A percentile compares a stretch with the other conserved stretches of the same genome.
Evolutionary conservation across 208 protist genomes (phyloP).

Genomic region (Crithidia bombi): DNA sequence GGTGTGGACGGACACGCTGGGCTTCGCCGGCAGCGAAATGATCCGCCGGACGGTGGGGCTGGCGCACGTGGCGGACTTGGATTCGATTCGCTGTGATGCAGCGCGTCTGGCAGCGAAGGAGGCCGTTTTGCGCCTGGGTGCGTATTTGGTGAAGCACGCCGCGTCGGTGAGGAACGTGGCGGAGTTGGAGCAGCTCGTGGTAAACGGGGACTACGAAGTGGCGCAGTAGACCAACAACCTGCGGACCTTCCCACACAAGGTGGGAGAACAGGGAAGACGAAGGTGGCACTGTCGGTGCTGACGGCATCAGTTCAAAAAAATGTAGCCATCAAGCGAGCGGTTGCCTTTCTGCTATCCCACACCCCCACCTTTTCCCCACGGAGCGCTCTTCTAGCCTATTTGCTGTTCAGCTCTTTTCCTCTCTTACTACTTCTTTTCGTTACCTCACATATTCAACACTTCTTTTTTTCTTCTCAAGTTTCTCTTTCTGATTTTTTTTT

Average conservation of each 20-base stretch:
- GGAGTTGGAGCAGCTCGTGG: conserved; percentile 23
- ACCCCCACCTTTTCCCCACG: background rate
- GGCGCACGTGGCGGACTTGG: conserved; percentile 45
- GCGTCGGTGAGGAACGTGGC: conserved; percentile 1
- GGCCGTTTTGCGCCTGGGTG: conserved; percentile 31
- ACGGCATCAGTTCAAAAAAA: no score
- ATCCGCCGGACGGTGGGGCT: conserved; percentile 42
- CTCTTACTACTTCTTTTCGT: background rate
- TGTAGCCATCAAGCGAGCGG: no score
- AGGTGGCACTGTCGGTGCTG: background rate
- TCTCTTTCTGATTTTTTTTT: conserved; percentile 9
- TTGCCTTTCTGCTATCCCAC: no score
- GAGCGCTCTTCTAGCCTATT: no score
- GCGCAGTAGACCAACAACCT: background rate
- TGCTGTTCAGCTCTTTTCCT: background rate
- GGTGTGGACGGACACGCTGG: conserved; percentile 39
- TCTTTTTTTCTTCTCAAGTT: conserved; percentile 23
- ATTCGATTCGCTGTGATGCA: conserved; percentile 20
- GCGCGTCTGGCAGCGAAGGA: conserved; percentile 31
- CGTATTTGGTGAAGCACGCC: conserved; percentile 29
- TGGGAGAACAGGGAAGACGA: no score
- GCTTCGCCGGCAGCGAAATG: conserved; percentile 45
- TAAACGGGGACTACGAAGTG: conserved; percentile 15
- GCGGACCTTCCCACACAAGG: no score
- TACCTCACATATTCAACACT: background rate